Evolutionary conservation across 257 asterid genomes (phyloP).

Genomic region (Anisodus tanguticus): DNA sequence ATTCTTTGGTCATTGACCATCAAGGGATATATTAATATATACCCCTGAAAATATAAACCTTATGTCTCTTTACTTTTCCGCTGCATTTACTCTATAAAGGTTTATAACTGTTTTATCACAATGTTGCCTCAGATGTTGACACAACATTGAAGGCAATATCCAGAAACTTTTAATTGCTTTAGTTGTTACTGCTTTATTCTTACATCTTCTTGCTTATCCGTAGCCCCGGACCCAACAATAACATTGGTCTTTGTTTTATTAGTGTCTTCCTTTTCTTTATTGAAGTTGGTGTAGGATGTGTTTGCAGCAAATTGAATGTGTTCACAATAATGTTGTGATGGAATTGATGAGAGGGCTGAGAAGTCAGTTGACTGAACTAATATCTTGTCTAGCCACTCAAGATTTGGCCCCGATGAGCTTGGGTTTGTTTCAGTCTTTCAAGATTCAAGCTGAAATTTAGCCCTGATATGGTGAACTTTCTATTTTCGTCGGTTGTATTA

Average conservation of each 20-base stretch:
- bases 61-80: too few relatives aligned
- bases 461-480: constrained; percentile 67
- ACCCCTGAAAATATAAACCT: too few relatives aligned
- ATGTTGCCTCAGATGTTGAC: too few relatives aligned
- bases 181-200: too few relatives aligned
- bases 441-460: constrained; percentile 84
- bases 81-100: too few relatives aligned
- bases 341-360: constrained; percentile 92
- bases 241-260: background rate
- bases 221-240: too few relatives aligned
- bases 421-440: constrained; percentile 81
- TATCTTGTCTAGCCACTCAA: constrained; percentile 75
- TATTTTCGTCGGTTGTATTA: background rate
- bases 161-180: too few relatives aligned
- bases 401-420: constrained; percentile 92
- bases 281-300: background rate
- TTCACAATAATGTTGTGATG: constrained; percentile 76
- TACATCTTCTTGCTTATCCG: too few relatives aligned
- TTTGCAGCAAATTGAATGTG: constrained; percentile 77
- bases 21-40: too few relatives aligned
- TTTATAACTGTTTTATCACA: too few relatives aligned
- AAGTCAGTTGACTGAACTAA: constrained; percentile 73
- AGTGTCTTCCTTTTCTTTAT: background rate
- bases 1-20: too few relatives aligned
- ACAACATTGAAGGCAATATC: too few relatives aligned